Evolutionary conservation across 176 grass and related monocot genomes (phyloP), one percentile per base, ranked within the genome.

Genomic region (Pontederia crassipes): DNA sequence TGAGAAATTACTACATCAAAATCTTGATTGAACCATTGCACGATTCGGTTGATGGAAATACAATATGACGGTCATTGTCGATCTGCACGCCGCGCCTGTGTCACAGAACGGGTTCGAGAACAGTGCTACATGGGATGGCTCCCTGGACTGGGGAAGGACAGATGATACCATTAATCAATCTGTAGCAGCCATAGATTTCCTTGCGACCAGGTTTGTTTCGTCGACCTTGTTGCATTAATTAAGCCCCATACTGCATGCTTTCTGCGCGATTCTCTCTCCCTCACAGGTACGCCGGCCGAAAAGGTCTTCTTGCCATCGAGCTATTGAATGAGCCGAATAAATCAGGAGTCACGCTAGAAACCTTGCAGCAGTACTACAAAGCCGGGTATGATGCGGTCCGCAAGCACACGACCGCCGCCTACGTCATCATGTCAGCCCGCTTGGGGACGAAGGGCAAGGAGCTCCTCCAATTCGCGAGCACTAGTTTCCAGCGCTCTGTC

Each of bases 351-450:
- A 72, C 85, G 4, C 62, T 89, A 14, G 16, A 69, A 2, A 79
- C 62, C 28, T 14, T 95, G 1, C 64, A 17, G 10, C 83, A 79
- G 17, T 95, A 95, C 68, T 95, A 95, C 51, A 70, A 61, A 46
- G 71, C 54, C 11, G 85, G 74, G 2, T 95, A 95, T 64, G 17
- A 79, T 28, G 54, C 72, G 16, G 85, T 95, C 54, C 58, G 90
- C 7, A 78, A 55, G 53, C 52, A 95, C 67, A 79, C 90, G 0
- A 58, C 79, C 0, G 14, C 64, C 13, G 82, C 85, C 8, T 95
- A 81, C 3, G 82, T 95, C 52, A 74, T 95, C 58, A 83, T 95
- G 85, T 81, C 85, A 0, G 86, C 76, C 50, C 74, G 90, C 0
- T 70, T 95, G 5, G 55, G 67, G 0, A 28, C 52, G 0, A 59